These are phyloP conservation scores for Penicillium vulpinum DNA, from an alignment of 2,329 filamentous ascomycete genomes.

Conservation along the genomic window DNA sequence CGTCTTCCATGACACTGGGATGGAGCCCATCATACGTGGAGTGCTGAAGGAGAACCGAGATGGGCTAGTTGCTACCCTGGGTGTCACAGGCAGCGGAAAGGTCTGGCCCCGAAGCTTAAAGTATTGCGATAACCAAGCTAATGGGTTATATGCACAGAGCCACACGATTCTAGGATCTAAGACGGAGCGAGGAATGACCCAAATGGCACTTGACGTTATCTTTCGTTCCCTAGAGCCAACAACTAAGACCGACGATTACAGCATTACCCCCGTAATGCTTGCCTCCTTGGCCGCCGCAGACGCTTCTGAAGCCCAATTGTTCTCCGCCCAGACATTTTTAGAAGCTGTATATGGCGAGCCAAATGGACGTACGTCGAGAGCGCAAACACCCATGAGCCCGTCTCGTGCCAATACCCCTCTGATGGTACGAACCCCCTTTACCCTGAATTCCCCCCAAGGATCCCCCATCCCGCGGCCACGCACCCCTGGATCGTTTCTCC, in stretches of 20 bases:
- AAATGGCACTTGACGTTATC: slow-evolving; percentile 85
- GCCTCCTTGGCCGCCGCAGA: slow-evolving; percentile 75
- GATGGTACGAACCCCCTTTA: slow-evolving; percentile 43
- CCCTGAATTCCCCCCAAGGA: slow-evolving; percentile 27
- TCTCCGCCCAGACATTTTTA: slow-evolving; percentile 72
- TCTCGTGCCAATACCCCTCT: slow-evolving; percentile 47
- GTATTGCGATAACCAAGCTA: slow-evolving; percentile 7
- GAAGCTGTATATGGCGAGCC: slow-evolving; percentile 74
- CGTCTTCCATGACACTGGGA: slow-evolving; percentile 76
- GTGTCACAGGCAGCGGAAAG: slow-evolving; percentile 95
- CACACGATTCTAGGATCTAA: slow-evolving; percentile 93
- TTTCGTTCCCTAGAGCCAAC: slow-evolving; percentile 77
- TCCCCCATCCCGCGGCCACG: slow-evolving; percentile 18
- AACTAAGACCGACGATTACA: slow-evolving; percentile 61
- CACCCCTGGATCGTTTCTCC: slow-evolving; percentile 17
- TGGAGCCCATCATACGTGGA: slow-evolving; percentile 74
- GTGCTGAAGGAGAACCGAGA: slow-evolving; percentile 83
- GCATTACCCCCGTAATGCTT: slow-evolving; percentile 61
- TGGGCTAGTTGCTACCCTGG: slow-evolving; percentile 84
- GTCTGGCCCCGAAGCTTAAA: slow-evolving; percentile 48
- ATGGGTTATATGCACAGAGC: slow-evolving; percentile 57
- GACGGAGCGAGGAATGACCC: slow-evolving; percentile 82
- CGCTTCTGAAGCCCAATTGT: slow-evolving; percentile 75
- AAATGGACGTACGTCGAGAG: slow-evolving; percentile 61
- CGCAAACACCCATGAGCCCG: slow-evolving; percentile 65